Percentiles rank a stretch among this genome's conserved stretches.
Evolutionary conservation across 169 alveolate genomes (phyloP).

Genomic region (Haemoproteus tartakovskyi): DNA sequence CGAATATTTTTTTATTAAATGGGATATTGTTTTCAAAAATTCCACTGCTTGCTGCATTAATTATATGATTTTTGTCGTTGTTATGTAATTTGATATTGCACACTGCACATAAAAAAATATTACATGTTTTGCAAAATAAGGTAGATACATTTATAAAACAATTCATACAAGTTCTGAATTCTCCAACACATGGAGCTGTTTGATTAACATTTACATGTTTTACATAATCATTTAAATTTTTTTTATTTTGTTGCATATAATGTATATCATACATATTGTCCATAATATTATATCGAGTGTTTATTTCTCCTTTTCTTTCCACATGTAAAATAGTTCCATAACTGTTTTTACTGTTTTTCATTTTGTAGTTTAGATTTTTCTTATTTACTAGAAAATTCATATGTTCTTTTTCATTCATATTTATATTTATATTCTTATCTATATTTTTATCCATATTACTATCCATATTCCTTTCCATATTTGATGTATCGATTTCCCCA

Average conservation of each 20-base stretch:
- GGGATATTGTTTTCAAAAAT: conserved; percentile 27
- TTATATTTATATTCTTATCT: not conserved
- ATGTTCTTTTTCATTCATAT: conserved; percentile 52
- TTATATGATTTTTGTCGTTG: conserved; percentile 6
- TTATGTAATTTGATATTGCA: conserved; percentile 50
- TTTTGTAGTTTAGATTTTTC: conserved; percentile 1
- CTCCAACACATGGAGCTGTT: conserved; percentile 65
- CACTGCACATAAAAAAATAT: conserved; percentile 50
- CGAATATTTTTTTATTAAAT: conserved; percentile 28
- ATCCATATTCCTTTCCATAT: not conserved
- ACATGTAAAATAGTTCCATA: conserved; percentile 1
- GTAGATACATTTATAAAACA: conserved; percentile 57
- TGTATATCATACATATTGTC: conserved; percentile 49
- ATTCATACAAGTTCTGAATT: conserved; percentile 60
- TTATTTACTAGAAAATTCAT: conserved; percentile 52
- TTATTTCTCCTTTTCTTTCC: conserved; percentile 57
- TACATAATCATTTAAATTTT: conserved; percentile 27
- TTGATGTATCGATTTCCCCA: not conserved
- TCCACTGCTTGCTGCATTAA: conserved; percentile 46
- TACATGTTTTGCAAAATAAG: conserved; percentile 60
- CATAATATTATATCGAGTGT: conserved; percentile 25
- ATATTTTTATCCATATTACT: not conserved
- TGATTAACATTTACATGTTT: conserved; percentile 50
- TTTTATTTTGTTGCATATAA: conserved; percentile 14
- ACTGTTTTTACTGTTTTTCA: conserved; percentile 13